phyloP scores from a whole-genome alignment of 257 asterid genomes.

The Solanum tacnaense region DNA sequence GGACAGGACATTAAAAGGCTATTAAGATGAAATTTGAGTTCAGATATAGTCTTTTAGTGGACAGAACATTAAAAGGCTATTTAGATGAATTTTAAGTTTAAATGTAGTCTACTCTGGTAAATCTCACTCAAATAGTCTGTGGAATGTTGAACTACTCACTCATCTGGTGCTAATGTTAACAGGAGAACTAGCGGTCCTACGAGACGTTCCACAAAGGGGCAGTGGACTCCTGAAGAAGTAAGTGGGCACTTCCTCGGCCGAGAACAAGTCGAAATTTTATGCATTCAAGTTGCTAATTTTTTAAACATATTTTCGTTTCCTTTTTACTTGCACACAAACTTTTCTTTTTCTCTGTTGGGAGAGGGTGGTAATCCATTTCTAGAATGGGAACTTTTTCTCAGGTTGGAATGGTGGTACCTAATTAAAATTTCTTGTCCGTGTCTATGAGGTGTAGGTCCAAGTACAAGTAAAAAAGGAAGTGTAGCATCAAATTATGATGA shows the following conservation, averaged over 20 bases:
- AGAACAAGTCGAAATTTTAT: background rate
- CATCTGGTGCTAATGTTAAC: slow-evolving; percentile 8
- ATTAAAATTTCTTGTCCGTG: background rate
- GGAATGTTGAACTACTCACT: background rate
- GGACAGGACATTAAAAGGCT: background rate
- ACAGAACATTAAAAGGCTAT: background rate
- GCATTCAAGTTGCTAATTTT: background rate
- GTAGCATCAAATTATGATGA: background rate
- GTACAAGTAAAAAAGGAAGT: background rate
- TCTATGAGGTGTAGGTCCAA: background rate
- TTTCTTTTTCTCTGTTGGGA: background rate
- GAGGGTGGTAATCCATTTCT: background rate
- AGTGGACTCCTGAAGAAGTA: slow-evolving; percentile 98
- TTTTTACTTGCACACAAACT: background rate
- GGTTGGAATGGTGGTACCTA: background rate
- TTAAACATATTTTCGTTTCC: background rate
- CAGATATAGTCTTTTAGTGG: background rate
- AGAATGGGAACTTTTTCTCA: background rate
- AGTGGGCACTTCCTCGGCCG: background rate
- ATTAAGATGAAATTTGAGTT: background rate
- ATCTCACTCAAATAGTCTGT: background rate
- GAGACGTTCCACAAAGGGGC: slow-evolving; percentile 97
- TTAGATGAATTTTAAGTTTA: background rate
- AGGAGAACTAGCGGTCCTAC: slow-evolving; percentile 97
- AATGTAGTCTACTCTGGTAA: background rate